phyloP scores from a whole-genome alignment of 306 rosid genomes.

The Casuarina glauca region DNA sequence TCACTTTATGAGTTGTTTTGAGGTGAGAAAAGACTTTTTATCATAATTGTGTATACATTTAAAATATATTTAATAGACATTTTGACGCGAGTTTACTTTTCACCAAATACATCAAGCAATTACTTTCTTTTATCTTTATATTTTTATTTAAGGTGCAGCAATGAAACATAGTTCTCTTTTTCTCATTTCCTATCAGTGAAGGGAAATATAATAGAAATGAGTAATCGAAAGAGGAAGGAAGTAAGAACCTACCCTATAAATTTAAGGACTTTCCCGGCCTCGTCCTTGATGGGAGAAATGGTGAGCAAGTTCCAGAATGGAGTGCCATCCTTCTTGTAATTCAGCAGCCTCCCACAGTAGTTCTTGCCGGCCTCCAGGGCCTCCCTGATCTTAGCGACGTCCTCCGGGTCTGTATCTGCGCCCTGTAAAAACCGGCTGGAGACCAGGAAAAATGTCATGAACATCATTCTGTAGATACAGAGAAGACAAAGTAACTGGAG shows the following conservation, averaged over 20 bases:
- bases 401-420: slow-evolving; percentile 68
- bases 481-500: no score
- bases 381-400: slow-evolving; percentile 77
- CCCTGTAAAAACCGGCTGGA: slow-evolving; percentile 96
- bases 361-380: slow-evolving; percentile 50
- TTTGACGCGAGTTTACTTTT: no score
- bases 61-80: no score
- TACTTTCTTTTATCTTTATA: no score
- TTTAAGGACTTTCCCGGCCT: slow-evolving; percentile 72
- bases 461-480: slow-evolving; percentile 6
- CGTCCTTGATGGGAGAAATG: slow-evolving; percentile 84
- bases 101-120: no score
- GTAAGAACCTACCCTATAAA: slow-evolving; percentile 69
- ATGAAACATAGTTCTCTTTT: no score
- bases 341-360: slow-evolving; percentile 83
- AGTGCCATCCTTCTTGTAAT: slow-evolving; percentile 95
- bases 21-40: no score
- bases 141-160: no score
- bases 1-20: no score
- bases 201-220: background rate
- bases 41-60: no score
- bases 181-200: background rate
- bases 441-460: slow-evolving; percentile 2
- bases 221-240: background rate
- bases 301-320: slow-evolving; percentile 95